Percentiles rank a stretch among this genome's conserved stretches.
Conservation (phyloP, 768 basidiomycete species). For the Termitomyces sp. region DNA sequence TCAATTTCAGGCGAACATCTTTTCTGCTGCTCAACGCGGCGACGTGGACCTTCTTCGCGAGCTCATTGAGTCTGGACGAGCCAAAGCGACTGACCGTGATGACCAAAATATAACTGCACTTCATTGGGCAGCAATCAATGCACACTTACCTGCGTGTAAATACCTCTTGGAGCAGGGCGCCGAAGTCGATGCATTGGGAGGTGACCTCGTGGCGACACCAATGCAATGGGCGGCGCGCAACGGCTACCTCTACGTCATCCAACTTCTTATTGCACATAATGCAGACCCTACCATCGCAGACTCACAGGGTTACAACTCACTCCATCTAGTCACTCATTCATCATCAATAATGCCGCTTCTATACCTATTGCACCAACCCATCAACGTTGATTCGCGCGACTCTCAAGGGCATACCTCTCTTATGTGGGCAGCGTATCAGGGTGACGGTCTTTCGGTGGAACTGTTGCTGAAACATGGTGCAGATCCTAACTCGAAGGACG, state of each 20-base stretch:
- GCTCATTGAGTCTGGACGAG: slow-evolving; percentile 67
- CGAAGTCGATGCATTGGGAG: slow-evolving; percentile 90
- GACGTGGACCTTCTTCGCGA: slow-evolving; percentile 61
- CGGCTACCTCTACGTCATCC: slow-evolving; percentile 93
- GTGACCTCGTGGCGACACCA: slow-evolving; percentile 91
- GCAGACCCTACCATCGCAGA: slow-evolving; percentile 92
- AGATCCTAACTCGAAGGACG: slow-evolving; percentile 69
- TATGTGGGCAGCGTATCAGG: slow-evolving; percentile 99
- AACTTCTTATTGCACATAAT: slow-evolving; percentile 82
- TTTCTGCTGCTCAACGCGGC: slow-evolving; percentile 84
- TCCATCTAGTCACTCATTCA: slow-evolving; percentile 94
- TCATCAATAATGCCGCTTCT: slow-evolving; percentile 92
- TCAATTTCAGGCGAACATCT: slow-evolving; percentile 51
- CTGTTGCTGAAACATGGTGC: slow-evolving; percentile 86
- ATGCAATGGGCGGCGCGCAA: slow-evolving; percentile 98
- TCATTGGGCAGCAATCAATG: slow-evolving; percentile 98
- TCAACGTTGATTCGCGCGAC: slow-evolving; percentile 88
- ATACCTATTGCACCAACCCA: slow-evolving; percentile 88
- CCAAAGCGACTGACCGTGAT: slow-evolving; percentile 75
- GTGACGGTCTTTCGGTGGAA: slow-evolving; percentile 93
- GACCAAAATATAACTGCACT: slow-evolving; percentile 90
- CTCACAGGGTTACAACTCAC: slow-evolving; percentile 92
- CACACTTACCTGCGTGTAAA: slow-evolving; percentile 83
- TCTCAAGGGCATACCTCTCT: slow-evolving; percentile 89
- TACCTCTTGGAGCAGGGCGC: slow-evolving; percentile 90